Base-by-base conservation (phyloP, 2,329 filamentous ascomycete species). In the Hypoxylon sp. region DNA sequence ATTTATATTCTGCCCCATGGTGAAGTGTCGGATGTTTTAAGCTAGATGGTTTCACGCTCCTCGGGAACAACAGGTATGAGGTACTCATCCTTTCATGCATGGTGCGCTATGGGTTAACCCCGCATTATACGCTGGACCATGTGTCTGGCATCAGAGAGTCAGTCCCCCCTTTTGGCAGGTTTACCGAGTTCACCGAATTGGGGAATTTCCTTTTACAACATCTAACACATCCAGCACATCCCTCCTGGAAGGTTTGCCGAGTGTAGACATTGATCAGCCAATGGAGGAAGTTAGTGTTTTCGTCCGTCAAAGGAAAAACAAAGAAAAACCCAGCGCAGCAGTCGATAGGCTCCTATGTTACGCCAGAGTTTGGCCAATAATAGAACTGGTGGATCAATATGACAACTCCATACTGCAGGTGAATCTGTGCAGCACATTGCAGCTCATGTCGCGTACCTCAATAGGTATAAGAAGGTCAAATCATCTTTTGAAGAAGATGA, bases 211-310 rank as follows among this genome's bases (percentile, higher is more conserved):
- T 42, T 19, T 42, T 42, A 17, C n/a, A 42, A 8, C n/a, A 17
- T 42, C 39, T 42, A 9, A 42, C 5, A 42, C n/a, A 19, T 19
- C 11, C 17, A 19, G n/a, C n/a, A 19, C 11, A 42, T 42, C 39
- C 5, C 39, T 42, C 39, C 19, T 42, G 39, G 39, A 42, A 42
- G 39, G 39, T 42, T 42, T 42, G 39, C 39, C 39, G 39, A 42
- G 39, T 42, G 5, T 42, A 37, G 13, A 13, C 14, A 42, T 42
- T 42, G 39, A 9, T 42, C 39, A 42, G 6, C 5, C 39, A 42
- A 42, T 42, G n/a, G n/a, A 42, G 39, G 39, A 42, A 42, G 6
- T 19, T 42, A 19, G 39, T 19, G 39, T 42, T 8, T n/a, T 42
- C n/a, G 39, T 17, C 5, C 9, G 39, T 42, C 8, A 42, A 42